Conservation (phyloP, 352 stramenopile species). For the Halophytophthora batemanensis region DNA sequence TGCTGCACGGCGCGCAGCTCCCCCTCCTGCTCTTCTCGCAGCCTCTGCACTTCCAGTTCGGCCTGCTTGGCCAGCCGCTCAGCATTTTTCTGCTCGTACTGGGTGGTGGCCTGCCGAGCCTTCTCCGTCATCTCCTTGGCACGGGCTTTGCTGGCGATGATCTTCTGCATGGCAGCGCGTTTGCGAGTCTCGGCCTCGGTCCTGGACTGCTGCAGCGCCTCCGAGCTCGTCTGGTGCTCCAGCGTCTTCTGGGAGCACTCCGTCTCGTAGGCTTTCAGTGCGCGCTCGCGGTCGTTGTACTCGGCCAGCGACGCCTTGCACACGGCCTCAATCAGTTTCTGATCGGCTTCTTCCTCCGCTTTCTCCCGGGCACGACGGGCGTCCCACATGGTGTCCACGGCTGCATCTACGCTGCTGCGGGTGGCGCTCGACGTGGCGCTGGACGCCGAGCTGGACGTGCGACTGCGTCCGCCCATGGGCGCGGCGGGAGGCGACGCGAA, state of each 20-base stretch:
- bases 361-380: constrained; percentile 47
- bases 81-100: constrained; percentile 56
- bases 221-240: constrained; percentile 27
- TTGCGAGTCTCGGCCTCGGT: constrained; percentile 56
- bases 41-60: constrained; percentile 39
- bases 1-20: constrained; percentile 49
- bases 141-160: constrained; percentile 68
- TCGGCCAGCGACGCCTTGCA: constrained; percentile 74
- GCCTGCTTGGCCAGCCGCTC: constrained; percentile 55
- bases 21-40: constrained; percentile 37
- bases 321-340: constrained; percentile 76
- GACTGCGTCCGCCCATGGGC: constrained; percentile 1
- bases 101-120: constrained; percentile 49
- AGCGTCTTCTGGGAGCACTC: constrained; percentile 30
- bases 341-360: constrained; percentile 55
- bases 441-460: constrained; percentile 9
- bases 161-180: constrained; percentile 62
- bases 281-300: constrained; percentile 66
- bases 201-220: constrained; percentile 38
- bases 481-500: constrained; percentile 13
- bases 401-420: constrained; percentile 28
- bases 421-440: constrained; percentile 20
- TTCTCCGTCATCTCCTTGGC: constrained; percentile 63
- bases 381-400: constrained; percentile 64
- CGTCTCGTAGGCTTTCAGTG: constrained; percentile 48